Evolutionary conservation across 2,329 filamentous ascomycete genomes (phyloP), one percentile per base, ranked within the genome.

Genomic region (Xylaria sp.): DNA sequence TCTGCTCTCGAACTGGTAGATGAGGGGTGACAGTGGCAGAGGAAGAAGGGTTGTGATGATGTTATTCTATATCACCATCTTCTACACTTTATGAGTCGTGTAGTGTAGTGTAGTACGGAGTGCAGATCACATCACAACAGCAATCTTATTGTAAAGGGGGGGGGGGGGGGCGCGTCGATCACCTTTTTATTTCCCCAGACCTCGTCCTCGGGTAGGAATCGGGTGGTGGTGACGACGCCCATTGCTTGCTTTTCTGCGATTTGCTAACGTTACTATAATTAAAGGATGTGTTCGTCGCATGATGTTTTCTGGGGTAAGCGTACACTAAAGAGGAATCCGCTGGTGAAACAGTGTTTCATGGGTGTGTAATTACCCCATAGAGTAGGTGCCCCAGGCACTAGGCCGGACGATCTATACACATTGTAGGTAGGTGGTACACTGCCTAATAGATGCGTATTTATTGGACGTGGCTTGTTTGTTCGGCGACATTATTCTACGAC

Each of bases 291-390:
- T 54, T 34, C 28, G 28, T 34, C 15, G 28, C 28, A 34, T 34
- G 51, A 54, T 52, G 28, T 28, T 18, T 31, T 54, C 51, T 18
- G 51, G 51, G 51, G 51, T 54, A 54, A n/a, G 41, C 8, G 41
- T n/a, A 46, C 41, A n/a, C 15, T 46, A 46, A 18, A 18, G 15
- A 18, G 15, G 15, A 18, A 46, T 46, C 15, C 18, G 39, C 39
- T 46, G 25, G 39, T 46, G 56, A 46, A 58, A 58, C 56, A 46
- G 10, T 58, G 56, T 58, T 58, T 46, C 18, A 20, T 10, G 13
- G 1, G 31, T 15, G 51, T 37, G 9, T 10, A 28, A 46, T 58
- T 28, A 9, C 55, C 39, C 37, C 37, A 58, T 58, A 10, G 37
- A 58, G 55, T 46, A 58, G 55, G 55, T 46, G 55, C 55, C 55